Conservation (phyloP, 768 basidiomycete species). For the Russula foetens region DNA sequence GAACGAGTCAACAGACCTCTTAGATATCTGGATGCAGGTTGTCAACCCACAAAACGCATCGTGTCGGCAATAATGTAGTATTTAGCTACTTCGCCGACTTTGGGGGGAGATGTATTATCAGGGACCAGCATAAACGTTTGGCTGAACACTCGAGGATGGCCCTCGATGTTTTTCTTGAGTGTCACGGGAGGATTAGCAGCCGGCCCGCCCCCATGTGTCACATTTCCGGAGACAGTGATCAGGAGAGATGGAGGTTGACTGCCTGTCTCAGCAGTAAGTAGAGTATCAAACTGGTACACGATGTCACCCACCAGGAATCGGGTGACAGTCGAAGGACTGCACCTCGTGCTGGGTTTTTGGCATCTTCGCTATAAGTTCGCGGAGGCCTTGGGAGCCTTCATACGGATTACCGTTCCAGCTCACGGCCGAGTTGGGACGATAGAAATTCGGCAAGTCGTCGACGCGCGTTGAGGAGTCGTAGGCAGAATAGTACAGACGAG, state of each 20-base stretch:
- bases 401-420: slow-evolving; percentile 84
- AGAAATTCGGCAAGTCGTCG: slow-evolving; percentile 73
- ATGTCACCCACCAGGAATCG: slow-evolving; percentile 61
- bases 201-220: slow-evolving; percentile 58
- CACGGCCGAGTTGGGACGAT: slow-evolving; percentile 65
- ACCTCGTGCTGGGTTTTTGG: slow-evolving; percentile 78
- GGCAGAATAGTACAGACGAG: slow-evolving; percentile 71
- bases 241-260: slow-evolving; percentile 72
- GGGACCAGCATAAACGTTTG: slow-evolving; percentile 84
- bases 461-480: slow-evolving; percentile 77
- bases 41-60: slow-evolving; percentile 70
- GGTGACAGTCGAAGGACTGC: slow-evolving; percentile 84
- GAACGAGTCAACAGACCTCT: not conserved
- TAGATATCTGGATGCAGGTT: not conserved
- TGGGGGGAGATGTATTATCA: slow-evolving; percentile 56
- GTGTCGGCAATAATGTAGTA: slow-evolving; percentile 78
- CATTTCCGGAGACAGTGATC: slow-evolving; percentile 73
- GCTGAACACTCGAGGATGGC: slow-evolving; percentile 77
- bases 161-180: slow-evolving; percentile 44
- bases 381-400: slow-evolving; percentile 62
- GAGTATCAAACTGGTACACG: too few species aligned
- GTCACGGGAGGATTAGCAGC: slow-evolving; percentile 48
- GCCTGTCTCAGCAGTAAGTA: slow-evolving; percentile 34
- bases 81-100: slow-evolving; percentile 67
- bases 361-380: slow-evolving; percentile 60